These are phyloP conservation scores for Quercus bicolor DNA, from an alignment of 306 rosid species.

Conservation along the genomic window DNA sequence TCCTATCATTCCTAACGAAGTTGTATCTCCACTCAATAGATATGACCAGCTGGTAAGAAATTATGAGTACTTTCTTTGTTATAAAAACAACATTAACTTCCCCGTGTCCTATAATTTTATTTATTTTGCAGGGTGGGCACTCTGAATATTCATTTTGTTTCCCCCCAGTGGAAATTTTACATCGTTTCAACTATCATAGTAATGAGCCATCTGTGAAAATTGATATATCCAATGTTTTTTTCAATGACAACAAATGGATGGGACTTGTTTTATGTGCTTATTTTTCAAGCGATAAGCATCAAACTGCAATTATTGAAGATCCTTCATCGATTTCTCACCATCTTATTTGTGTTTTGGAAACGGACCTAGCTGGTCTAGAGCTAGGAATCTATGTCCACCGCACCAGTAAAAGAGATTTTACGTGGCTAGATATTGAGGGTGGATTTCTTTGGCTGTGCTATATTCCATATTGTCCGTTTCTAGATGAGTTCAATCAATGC, in stretches of 20 bases:
- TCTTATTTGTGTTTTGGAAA: background rate
- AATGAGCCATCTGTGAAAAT: background rate
- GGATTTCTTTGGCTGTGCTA: background rate
- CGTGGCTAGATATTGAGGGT: background rate
- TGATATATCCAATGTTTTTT: background rate
- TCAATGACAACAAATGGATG: background rate
- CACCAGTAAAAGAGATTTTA: background rate
- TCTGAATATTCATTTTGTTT: background rate
- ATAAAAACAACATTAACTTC: no score
- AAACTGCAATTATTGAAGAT: background rate
- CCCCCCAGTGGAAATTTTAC: background rate
- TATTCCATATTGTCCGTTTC: accelerated
- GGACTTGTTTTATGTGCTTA: background rate
- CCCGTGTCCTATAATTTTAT: no score
- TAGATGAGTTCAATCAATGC: background rate
- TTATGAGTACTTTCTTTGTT: no score
- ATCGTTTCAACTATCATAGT: accelerated
- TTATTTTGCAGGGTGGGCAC: no score
- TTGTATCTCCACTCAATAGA: background rate
- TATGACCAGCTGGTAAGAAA: no score
- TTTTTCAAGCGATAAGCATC: background rate
- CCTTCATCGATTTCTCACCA: background rate
- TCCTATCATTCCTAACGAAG: no score
- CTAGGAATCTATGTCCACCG: background rate
- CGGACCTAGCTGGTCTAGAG: accelerated